A percentile compares a stretch with the other conserved stretches of the same genome.
phyloP scores from a whole-genome alignment of 345 rosid genomes.

The Citrus mangshanensis region DNA sequence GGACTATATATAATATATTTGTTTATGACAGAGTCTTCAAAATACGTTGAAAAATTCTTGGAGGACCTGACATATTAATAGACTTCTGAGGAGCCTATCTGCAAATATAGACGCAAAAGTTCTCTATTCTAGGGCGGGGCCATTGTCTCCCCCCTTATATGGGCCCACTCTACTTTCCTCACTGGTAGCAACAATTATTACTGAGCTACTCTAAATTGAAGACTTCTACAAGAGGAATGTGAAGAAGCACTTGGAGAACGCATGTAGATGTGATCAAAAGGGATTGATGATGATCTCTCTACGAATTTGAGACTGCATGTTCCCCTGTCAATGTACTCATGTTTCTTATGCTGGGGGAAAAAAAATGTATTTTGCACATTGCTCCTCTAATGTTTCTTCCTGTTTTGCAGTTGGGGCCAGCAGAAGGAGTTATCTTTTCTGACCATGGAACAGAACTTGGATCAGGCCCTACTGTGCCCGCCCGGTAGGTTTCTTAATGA shows the following conservation, averaged over 20 bases:
- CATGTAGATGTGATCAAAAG: neutral
- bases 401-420: conserved; percentile 69
- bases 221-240: neutral
- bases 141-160: neutral
- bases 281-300: neutral
- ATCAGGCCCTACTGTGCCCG: conserved; percentile 78
- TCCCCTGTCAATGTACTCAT: neutral
- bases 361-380: neutral
- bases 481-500: conserved; percentile 49
- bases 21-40: neutral
- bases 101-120: neutral
- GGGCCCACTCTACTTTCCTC: neutral
- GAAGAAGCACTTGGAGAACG: neutral
- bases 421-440: conserved; percentile 77
- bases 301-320: neutral
- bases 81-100: neutral
- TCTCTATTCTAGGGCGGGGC: neutral
- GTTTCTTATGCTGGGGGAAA: neutral
- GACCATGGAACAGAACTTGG: conserved; percentile 93
- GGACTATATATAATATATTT: neutral
- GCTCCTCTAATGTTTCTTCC: neutral
- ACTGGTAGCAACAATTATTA: neutral
- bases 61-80: neutral
- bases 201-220: neutral
- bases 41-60: neutral